Base-by-base conservation (phyloP, 306 rosid species). In the Vigna nakashimae region DNA sequence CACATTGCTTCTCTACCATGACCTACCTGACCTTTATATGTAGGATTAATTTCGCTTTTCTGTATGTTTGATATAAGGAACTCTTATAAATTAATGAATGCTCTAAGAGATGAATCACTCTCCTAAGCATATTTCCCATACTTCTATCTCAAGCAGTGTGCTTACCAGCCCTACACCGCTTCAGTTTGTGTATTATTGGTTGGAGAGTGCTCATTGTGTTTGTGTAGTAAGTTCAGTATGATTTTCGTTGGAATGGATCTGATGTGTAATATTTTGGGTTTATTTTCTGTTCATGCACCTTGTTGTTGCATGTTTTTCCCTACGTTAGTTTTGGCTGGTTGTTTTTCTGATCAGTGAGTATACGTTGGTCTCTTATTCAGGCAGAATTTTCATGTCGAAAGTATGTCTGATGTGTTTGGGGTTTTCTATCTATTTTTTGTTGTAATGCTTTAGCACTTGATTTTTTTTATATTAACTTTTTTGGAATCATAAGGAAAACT, bases 211-310 rank as follows among this genome's bases (percentile, higher is more conserved):
- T 67, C 24, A 4, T 58, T 67, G 70, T 20, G 20, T 57, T 30
- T 80, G 8, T 34, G 10, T 43, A 2, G 30, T 14, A 34, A 48
- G 49, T 36, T 67, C 63, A 24, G 4, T 81, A 38, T 75, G 43
- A 17, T 68, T 69, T 60, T 68, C 17, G 50, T 26, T 59, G 48
- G 58, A n/a, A 58, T 81, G 65, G 58, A 1, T 72, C 45, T 71
- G 38, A 58, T 30, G 28, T 80, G 70, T 45, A 65, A 9, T 42
- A 32, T 55, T 13, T 30, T 66, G 8, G 2, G 68, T 34, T 42
- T 24, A 55, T n/a, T 80, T 30, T 80, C 45, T 73, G 36, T 65
- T 73, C 9, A 34, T 36, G n/a, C 42, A 18, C 50, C 63, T 51
- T 48, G 20, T 53, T 72, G 45, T 30, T 30, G 5, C 34, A 4